Base-by-base conservation (phyloP, 352 stramenopile genomes). In the Pythium vanterpoolii region DNA sequence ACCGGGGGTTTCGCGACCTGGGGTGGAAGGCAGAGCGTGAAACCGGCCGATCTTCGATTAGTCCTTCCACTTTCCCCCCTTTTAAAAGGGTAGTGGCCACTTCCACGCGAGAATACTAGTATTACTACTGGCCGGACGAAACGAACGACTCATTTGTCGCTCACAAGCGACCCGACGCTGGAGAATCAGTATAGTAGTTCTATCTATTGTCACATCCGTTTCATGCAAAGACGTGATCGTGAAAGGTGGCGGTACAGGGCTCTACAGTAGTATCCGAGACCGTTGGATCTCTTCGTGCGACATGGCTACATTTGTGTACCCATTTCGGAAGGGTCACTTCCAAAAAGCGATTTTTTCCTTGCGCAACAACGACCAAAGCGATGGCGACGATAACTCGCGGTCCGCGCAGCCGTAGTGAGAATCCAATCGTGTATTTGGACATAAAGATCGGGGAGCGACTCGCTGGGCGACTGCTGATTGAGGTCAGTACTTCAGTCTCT, bases 361-460 rank as follows among this genome's bases (percentile, higher is more conserved):
- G n/a, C n/a, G n/a, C n/a, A n/a, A n/a, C n/a, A n/a, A 27, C 3
- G 39, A 26, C 39, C 34, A 39, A n/a, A 26, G 14, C 14, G 24
- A 57, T 52, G 54, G 34, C 38, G 14, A 36, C 43, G 24, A 57
- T 49, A 24, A 16, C 46, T 4, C 46, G 28, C 5, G 46, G 16
- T 5, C 16, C 44, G 44, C 48, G 57, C 11, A 31, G 48, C 14
- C 52, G 60, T 3, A 40, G 50, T 2, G 67, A 81, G 13, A 95
- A 97, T 66, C 89, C 89, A 43, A 75, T 95, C 51, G 96, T 99
- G 39, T 99, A 95, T 67, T 89, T 99, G 52, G 96, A 99, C 66
- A 91, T 99, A 53, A 83, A 86, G 64, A 88, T 98, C 53, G 95
- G 84, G 26, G 93, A 95, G 31, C 68, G 87, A 55, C 63, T 71